phyloP scores from a whole-genome alignment of 2,329 filamentous ascomycete species.

The Aspergillus tanneri region DNA sequence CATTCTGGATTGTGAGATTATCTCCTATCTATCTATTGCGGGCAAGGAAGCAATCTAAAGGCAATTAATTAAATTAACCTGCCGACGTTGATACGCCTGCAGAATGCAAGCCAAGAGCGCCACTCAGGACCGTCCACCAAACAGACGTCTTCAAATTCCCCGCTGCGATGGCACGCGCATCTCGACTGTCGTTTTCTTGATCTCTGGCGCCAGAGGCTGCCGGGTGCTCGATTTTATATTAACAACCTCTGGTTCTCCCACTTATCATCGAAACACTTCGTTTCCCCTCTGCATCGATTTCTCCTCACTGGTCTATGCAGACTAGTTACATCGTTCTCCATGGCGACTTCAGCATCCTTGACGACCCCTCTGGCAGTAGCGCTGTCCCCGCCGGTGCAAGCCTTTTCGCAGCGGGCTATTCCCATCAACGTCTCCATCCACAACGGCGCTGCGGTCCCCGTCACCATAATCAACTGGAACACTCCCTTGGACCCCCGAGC shows the following conservation, averaged over 20 bases:
- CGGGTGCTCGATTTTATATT: background rate
- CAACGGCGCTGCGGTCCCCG: constrained; percentile 27
- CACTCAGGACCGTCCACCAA: background rate
- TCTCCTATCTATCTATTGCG: too few relatives aligned
- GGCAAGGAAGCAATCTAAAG: too few relatives aligned
- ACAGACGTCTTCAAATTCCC: too few relatives aligned
- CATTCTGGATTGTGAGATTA: too few relatives aligned
- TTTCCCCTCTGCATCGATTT: background rate
- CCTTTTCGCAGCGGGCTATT: constrained; percentile 17
- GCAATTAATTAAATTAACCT: background rate
- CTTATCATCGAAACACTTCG: background rate
- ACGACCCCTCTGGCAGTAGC: constrained; percentile 21
- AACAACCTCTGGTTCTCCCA: background rate
- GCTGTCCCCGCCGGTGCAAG: constrained; percentile 15
- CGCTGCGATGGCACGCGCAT: too few relatives aligned
- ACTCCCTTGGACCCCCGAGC: constrained; percentile 38
- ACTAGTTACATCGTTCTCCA: too few relatives aligned
- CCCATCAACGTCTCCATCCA: constrained; percentile 29
- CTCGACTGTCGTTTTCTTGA: background rate
- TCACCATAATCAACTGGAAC: constrained; percentile 40
- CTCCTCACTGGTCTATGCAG: too few relatives aligned
- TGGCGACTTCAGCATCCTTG: constrained; percentile 10
- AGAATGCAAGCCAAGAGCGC: constrained; percentile 6
- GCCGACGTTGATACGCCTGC: background rate
- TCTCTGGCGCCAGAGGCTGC: background rate